Evolutionary conservation across 2,329 filamentous ascomycete genomes (phyloP).

Genomic region (Alternaria incomplexa): DNA sequence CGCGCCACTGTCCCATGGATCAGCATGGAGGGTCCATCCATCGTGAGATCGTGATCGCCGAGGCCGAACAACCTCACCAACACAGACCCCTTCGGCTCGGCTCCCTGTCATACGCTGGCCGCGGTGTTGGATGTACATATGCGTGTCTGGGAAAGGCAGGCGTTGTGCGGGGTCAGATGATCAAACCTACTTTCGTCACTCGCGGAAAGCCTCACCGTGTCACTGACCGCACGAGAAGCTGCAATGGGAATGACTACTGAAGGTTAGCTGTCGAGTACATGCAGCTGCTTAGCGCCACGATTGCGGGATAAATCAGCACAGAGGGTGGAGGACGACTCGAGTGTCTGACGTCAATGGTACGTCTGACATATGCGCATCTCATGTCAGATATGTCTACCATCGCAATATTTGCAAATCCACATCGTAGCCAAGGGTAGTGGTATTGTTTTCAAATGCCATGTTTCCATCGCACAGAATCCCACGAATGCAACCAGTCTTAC

Average conservation of each 20-base stretch:
- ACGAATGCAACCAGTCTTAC: not conserved
- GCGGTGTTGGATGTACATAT: not conserved
- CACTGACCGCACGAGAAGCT: not conserved
- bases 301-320: not conserved
- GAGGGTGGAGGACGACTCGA: not conserved
- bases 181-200: slow-evolving; percentile 1
- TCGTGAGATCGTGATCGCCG: slow-evolving; percentile 5
- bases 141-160: not conserved
- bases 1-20: not conserved
- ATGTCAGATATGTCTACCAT: not conserved
- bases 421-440: slow-evolving; percentile 2
- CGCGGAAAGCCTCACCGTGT: not conserved
- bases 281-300: not conserved
- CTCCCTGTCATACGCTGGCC: not conserved
- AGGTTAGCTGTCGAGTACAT: not conserved
- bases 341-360: slow-evolving; percentile 12
- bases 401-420: not conserved
- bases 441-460: slow-evolving; percentile 4
- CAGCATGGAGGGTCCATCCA: slow-evolving; percentile 8
- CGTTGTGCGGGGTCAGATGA: slow-evolving; percentile 3
- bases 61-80: slow-evolving; percentile 2
- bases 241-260: slow-evolving; percentile 1
- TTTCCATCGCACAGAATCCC: not conserved
- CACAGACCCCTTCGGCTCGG: not conserved
- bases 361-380: slow-evolving; percentile 1